These are phyloP conservation scores for Tylopilus balloui DNA, from an alignment of 768 basidiomycete species.

Conservation along the genomic window DNA sequence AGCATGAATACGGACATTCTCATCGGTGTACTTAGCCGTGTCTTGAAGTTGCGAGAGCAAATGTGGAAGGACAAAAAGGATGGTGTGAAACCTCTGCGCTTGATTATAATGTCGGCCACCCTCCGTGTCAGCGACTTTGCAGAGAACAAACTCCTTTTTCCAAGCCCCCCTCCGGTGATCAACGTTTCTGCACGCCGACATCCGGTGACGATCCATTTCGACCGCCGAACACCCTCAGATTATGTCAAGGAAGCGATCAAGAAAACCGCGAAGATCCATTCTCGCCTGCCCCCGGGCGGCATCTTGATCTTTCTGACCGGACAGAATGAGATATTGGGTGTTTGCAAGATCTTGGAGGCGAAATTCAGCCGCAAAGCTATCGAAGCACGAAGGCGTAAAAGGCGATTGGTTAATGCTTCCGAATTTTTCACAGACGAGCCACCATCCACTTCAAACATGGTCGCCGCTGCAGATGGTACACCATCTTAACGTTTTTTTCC, in stretches of 20 bases:
- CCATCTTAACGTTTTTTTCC: neutral
- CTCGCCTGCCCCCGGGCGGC: slow-evolving; percentile 86
- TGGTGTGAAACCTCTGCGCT: slow-evolving; percentile 76
- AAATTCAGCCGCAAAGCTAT: slow-evolving; percentile 68
- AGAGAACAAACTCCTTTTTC: slow-evolving; percentile 77
- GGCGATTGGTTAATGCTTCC: slow-evolving; percentile 23
- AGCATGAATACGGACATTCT: slow-evolving; percentile 98
- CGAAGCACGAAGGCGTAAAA: slow-evolving; percentile 44
- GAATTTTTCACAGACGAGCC: slow-evolving; percentile 27
- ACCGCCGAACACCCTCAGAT: slow-evolving; percentile 76
- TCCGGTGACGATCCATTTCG: slow-evolving; percentile 94
- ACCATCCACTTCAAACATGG: slow-evolving; percentile 11
- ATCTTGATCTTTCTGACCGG: slow-evolving; percentile 94
- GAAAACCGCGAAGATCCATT: slow-evolving; percentile 89
- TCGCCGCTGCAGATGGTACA: slow-evolving; percentile 20
- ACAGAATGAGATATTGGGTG: slow-evolving; percentile 87
- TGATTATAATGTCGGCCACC: slow-evolving; percentile 99
- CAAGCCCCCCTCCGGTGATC: slow-evolving; percentile 84
- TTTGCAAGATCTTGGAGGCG: slow-evolving; percentile 77
- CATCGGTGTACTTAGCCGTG: slow-evolving; percentile 93
- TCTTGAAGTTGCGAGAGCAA: slow-evolving; percentile 83
- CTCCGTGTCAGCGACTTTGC: slow-evolving; percentile 91
- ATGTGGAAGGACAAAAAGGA: slow-evolving; percentile 81
- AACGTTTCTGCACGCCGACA: slow-evolving; percentile 87
- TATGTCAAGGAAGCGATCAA: slow-evolving; percentile 88